A percentile compares a stretch with the other conserved stretches of the same genome.
Conservation (phyloP, 768 basidiomycete species). For the Naganishia randhawae region DNA sequence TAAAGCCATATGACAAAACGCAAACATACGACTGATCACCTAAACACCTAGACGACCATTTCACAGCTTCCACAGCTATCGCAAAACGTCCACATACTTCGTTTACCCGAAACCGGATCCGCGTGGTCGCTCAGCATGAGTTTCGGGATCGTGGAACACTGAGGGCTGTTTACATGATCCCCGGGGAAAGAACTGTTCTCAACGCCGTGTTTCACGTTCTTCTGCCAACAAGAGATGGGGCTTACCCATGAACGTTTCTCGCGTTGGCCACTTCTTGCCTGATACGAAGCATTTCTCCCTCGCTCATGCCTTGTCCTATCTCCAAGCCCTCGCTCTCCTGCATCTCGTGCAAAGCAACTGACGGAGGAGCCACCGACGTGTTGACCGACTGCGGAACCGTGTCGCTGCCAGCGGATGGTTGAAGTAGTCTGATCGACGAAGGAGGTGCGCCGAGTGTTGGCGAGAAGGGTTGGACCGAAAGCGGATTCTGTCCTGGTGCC, state of each 20-base stretch:
- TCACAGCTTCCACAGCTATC: slow-evolving; percentile 27
- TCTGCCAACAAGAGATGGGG: not conserved
- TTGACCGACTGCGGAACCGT: not conserved
- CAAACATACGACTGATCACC: too few species aligned
- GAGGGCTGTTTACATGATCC: slow-evolving; percentile 2
- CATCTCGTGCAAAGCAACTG: slow-evolving; percentile 16
- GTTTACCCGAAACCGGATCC: slow-evolving; percentile 22
- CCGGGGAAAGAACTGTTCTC: not conserved
- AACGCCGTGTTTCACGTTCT: not conserved
- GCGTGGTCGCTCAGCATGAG: slow-evolving; percentile 25
- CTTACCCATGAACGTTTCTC: slow-evolving; percentile 29
- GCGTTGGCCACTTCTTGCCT: slow-evolving; percentile 20
- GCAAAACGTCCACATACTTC: slow-evolving; percentile 27
- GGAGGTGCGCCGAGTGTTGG: slow-evolving; percentile 3
- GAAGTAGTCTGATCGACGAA: slow-evolving; percentile 1
- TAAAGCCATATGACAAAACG: too few species aligned
- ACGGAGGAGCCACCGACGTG: not conserved
- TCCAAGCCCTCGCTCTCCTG: slow-evolving; percentile 4
- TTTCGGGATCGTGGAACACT: slow-evolving; percentile 23
- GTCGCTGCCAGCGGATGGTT: not conserved
- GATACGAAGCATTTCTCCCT: slow-evolving; percentile 11
- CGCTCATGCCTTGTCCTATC: slow-evolving; percentile 13
- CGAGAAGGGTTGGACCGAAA: slow-evolving; percentile 10
- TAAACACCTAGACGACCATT: slow-evolving; percentile 17
- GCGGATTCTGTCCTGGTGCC: slow-evolving; percentile 1